Evolutionary conservation across 2,329 filamentous ascomycete species (phyloP).

Genomic region (Cercospora sesami): DNA sequence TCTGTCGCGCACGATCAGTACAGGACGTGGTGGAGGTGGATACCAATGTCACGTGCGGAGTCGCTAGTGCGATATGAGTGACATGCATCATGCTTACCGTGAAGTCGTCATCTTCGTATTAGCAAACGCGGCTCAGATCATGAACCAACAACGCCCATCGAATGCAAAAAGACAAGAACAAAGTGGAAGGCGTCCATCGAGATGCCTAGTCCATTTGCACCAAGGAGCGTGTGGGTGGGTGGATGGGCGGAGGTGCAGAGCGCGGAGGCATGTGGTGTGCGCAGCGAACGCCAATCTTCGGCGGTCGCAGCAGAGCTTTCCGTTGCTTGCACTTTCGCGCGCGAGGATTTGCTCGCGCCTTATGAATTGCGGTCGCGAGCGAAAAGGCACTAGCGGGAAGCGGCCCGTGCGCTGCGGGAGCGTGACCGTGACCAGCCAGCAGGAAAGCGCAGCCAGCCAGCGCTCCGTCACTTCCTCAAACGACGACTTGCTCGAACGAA

Average conservation of each 20-base stretch:
- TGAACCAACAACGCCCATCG: not conserved
- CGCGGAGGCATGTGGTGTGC: constrained; percentile 6
- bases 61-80: constrained; percentile 11
- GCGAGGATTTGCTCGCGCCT: constrained; percentile 1
- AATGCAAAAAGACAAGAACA: constrained; percentile 7
- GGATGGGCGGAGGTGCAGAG: not conserved
- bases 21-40: not conserved
- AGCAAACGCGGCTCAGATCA: constrained; percentile 5
- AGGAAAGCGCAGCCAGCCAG: not conserved
- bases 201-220: constrained; percentile 4
- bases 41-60: constrained; percentile 8
- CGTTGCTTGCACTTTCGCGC: not conserved
- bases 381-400: not conserved
- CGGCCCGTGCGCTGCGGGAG: not conserved
- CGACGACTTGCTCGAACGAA: not conserved
- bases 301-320: constrained; percentile 1
- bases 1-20: constrained; percentile 30
- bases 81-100: constrained; percentile 17
- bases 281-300: not conserved
- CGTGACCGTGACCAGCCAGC: not conserved
- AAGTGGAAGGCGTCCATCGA: constrained; percentile 10
- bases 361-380: not conserved
- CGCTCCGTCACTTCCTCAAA: not conserved
- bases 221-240: not conserved
- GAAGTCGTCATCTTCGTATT: constrained; percentile 14